Evolutionary conservation across 1,284 basidiomycete species (phyloP), one percentile per base, ranked within the genome.

Genomic region (Cryptococcus wingfieldii): DNA sequence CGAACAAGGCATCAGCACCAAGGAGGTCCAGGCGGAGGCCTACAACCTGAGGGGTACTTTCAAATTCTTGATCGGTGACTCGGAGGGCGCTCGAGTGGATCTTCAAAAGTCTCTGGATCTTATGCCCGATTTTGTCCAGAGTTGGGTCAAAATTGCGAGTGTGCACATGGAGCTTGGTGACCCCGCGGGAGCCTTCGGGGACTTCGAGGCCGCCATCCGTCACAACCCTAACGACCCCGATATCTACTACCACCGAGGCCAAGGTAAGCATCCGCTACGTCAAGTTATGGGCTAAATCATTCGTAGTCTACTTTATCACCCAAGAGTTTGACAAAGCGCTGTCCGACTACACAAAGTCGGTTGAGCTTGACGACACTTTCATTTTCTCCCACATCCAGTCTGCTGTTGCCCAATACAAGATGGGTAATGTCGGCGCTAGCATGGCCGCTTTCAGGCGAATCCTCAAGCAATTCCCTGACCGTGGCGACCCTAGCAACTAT

Each of bases 191-290:
- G 89, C 94, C 2, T 93, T 98, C 77, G 83, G 86, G 62, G 91
- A 90, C 76, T 98, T 98, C 74, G 91, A 95, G 56, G 82, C 87
- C 59, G 96, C 96, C 1, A 88, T 94, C 69, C 81, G 83, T 71
- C 83, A 89, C 64, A 86, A 98, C 70, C 76, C 87, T 5, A 79
- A 86, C 51, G 93, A 98, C 78, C 87, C 95, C 0, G 96, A 98
- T 77, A 93, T 97, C 60, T 98, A 93, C 81, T 99, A 99, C 79
- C 96, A 99, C 78, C 90, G 95, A 65, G 96, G 95, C 38, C 96
- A 99, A 81, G 88, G 89, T 87, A 51, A 54, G 80, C 71, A 47
- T 34, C 7, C 31, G 10, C 31, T 10, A 34, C 31, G 6, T 34
- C 5, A 14, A 39, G 31, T 6, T 1, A 34, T 34, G 10, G 10